Percentiles rank a stretch among this genome's conserved stretches.
phyloP scores from a whole-genome alignment of 2,329 filamentous ascomycete genomes.

The Penicillium freii region DNA sequence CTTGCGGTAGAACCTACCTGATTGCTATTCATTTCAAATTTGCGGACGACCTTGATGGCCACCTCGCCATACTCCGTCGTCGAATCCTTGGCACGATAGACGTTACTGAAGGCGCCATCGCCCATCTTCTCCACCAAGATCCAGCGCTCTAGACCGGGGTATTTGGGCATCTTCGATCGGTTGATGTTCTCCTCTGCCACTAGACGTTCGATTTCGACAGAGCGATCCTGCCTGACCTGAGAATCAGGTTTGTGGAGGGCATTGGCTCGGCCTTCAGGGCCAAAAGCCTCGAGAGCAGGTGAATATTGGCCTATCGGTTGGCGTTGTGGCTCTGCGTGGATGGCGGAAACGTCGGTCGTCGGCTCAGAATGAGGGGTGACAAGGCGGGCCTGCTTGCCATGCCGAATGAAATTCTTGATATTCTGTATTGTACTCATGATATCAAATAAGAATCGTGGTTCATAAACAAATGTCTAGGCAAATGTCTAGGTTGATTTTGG shows the following conservation, averaged over 20 bases:
- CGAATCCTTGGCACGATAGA: conserved; percentile 82
- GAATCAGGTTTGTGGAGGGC: conserved; percentile 63
- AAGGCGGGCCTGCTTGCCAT: conserved; percentile 88
- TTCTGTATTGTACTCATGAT: conserved; percentile 79
- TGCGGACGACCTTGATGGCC: conserved; percentile 97
- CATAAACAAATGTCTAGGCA: not conserved
- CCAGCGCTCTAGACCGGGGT: conserved; percentile 83
- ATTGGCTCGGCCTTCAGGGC: conserved; percentile 59
- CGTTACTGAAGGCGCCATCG: conserved; percentile 97
- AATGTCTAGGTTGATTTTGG: not conserved
- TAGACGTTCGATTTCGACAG: conserved; percentile 74
- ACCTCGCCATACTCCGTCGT: conserved; percentile 73
- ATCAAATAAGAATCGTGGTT: conserved; percentile 8
- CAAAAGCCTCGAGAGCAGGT: conserved; percentile 60
- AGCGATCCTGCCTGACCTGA: conserved; percentile 54
- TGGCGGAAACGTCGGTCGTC: conserved; percentile 61
- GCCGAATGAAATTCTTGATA: conserved; percentile 96
- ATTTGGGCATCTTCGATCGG: conserved; percentile 79
- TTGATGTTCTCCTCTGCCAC: conserved; percentile 88
- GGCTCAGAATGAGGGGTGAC: conserved; percentile 61
- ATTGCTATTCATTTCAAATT: conserved; percentile 97
- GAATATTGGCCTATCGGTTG: conserved; percentile 47
- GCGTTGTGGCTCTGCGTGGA: conserved; percentile 63
- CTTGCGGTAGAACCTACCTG: conserved; percentile 68
- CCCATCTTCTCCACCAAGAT: conserved; percentile 94